Conservation (phyloP, 495 filamentous ascomycete species). For the Penicillium turbatum region DNA sequence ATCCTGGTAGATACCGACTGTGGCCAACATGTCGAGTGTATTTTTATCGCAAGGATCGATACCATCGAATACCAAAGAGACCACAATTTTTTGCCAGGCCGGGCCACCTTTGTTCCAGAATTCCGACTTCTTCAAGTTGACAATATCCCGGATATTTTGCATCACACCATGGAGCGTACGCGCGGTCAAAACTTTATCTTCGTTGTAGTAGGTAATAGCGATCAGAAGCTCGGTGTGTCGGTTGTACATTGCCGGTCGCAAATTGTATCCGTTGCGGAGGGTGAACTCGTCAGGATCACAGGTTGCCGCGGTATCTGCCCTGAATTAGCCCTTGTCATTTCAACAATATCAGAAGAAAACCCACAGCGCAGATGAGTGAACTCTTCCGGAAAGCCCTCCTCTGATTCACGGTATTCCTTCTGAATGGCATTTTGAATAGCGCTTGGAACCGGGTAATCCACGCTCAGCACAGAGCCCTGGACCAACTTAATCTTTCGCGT, state of each 20-base stretch:
- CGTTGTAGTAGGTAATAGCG: slow-evolving; percentile 98
- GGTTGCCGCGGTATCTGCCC: slow-evolving; percentile 85
- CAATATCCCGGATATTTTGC: slow-evolving; percentile 97
- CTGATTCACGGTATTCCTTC: slow-evolving; percentile 84
- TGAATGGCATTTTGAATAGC: slow-evolving; percentile 96
- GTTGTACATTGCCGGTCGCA: slow-evolving; percentile 98
- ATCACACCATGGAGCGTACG: slow-evolving; percentile 95
- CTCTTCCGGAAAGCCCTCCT: slow-evolving; percentile 70
- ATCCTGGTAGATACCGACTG: slow-evolving; percentile 93
- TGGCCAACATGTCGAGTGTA: slow-evolving; percentile 89
- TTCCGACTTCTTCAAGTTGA: slow-evolving; percentile 94
- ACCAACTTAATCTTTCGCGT: slow-evolving; percentile 95
- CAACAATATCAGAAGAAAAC: slow-evolving; percentile 15
- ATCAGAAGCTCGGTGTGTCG: slow-evolving; percentile 94
- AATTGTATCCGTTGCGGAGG: slow-evolving; percentile 96
- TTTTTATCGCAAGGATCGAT: slow-evolving; percentile 97
- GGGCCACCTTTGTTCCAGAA: slow-evolving; percentile 99
- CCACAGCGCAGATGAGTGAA: slow-evolving; percentile 93
- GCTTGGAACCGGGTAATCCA: slow-evolving; percentile 95
- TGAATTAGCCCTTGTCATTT: not conserved
- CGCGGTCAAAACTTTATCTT: slow-evolving; percentile 90
- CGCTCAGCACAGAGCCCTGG: slow-evolving; percentile 90
- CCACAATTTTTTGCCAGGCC: slow-evolving; percentile 99
- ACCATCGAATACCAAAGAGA: slow-evolving; percentile 91
- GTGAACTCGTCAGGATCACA: slow-evolving; percentile 99